Percentiles rank a stretch among this genome's conserved stretches.
Conservation (phyloP, 2,329 filamentous ascomycete genomes). For the Davidsoniella neocaledoniae region DNA sequence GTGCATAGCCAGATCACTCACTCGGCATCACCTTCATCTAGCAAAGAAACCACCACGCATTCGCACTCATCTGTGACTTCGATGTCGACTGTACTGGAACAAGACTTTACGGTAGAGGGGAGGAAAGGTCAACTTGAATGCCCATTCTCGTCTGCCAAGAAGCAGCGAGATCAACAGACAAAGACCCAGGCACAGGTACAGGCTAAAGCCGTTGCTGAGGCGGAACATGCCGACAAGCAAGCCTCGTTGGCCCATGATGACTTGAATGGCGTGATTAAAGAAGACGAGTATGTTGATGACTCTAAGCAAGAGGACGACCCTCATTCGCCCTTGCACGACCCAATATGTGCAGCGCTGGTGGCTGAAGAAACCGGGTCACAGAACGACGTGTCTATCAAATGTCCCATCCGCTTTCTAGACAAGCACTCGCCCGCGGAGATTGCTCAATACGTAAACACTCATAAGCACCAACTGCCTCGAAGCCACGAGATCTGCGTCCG, state of each 20-base stretch:
- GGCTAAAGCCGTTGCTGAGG: neutral
- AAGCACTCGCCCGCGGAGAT: constrained; percentile 88
- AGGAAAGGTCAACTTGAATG: constrained; percentile 65
- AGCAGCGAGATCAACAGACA: no score
- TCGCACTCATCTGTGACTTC: constrained; percentile 33
- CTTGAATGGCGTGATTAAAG: constrained; percentile 14
- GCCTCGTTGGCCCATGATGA: constrained; percentile 9
- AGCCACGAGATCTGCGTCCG: constrained; percentile 88
- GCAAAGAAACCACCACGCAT: constrained; percentile 29
- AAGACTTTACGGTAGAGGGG: constrained; percentile 78
- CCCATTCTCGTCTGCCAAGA: constrained; percentile 43
- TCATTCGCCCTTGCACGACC: constrained; percentile 36
- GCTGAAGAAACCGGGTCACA: constrained; percentile 40
- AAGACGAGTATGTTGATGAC: constrained; percentile 7
- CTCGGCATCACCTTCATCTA: constrained; percentile 22
- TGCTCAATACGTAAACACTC: constrained; percentile 80
- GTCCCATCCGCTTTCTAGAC: constrained; percentile 83
- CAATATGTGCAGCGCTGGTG: constrained; percentile 47
- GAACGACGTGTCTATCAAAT: constrained; percentile 42
- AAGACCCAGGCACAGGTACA: neutral
- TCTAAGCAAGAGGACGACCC: constrained; percentile 15
- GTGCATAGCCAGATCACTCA: no score
- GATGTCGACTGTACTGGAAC: constrained; percentile 54
- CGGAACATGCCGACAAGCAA: no score
- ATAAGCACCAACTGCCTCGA: constrained; percentile 86